These are phyloP conservation scores for Leptodermis oblonga DNA, from an alignment of 257 asterid genomes.

Conservation along the genomic window DNA sequence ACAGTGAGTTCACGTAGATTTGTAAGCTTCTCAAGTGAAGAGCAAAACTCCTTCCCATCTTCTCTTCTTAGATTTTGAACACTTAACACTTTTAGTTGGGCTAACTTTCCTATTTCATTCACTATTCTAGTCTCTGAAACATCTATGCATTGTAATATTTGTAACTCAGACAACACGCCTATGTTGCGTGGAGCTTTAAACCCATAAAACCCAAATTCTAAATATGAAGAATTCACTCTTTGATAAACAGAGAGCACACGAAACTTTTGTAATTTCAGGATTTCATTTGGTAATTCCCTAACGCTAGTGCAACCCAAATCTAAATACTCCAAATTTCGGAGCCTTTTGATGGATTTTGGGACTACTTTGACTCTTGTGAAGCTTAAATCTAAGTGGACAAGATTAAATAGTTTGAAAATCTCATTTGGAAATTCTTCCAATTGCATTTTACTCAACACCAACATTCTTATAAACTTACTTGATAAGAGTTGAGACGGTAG, in stretches of 20 bases:
- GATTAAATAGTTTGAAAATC: not conserved
- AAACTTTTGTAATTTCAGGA: slow-evolving; percentile 21
- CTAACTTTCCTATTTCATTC: not conserved
- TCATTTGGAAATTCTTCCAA: not conserved
- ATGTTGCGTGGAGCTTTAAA: not conserved
- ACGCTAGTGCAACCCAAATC: slow-evolving; percentile 7
- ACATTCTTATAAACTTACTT: not conserved
- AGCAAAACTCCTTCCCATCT: slow-evolving; percentile 30
- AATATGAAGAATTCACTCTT: not conserved
- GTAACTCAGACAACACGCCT: slow-evolving; percentile 21
- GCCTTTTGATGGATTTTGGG: not conserved
- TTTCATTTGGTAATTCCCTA: not conserved
- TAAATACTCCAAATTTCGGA: slow-evolving; percentile 4
- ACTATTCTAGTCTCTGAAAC: not conserved
- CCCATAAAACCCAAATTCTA: not conserved
- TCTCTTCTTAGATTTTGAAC: slow-evolving; percentile 21
- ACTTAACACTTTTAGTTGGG: not conserved
- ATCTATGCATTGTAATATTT: not conserved
- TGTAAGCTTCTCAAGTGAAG: slow-evolving; percentile 18
- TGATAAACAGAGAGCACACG: not conserved
- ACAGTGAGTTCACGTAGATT: not conserved
- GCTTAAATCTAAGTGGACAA: not conserved
- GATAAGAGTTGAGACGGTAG: not conserved
- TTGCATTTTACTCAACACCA: too few relatives aligned
- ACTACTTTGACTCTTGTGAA: not conserved